Percentiles rank a stretch among this genome's conserved stretches.
phyloP scores from a whole-genome alignment of 228 moss, liverwort and hornwort genomes.

The Sphagnum fallax region DNA sequence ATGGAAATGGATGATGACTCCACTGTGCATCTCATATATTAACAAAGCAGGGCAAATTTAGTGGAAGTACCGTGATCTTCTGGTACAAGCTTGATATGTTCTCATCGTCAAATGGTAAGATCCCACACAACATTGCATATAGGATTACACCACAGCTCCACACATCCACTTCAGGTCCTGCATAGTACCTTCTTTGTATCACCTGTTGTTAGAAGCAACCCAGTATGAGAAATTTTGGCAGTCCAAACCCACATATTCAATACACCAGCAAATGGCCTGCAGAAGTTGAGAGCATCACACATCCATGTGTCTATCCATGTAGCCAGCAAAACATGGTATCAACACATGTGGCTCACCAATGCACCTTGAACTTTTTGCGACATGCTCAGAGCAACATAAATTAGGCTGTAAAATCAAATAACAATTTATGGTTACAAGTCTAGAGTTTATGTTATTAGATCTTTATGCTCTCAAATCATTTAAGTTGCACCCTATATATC shows the following conservation, averaged over 20 bases:
- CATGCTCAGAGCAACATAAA: no score
- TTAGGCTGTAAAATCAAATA: not conserved
- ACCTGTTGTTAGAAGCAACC: conserved; percentile 17
- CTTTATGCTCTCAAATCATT: no score
- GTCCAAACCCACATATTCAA: not conserved
- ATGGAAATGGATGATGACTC: no score
- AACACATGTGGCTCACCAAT: no score
- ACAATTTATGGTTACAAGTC: not conserved
- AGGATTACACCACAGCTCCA: conserved; percentile 93
- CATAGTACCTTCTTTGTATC: conserved; percentile 69
- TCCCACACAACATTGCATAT: conserved; percentile 87
- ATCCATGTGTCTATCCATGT: no score
- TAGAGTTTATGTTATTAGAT: no score
- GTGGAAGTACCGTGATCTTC: conserved; percentile 57
- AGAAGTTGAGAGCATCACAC: no score
- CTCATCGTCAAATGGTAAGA: conserved; percentile 83
- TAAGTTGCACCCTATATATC: no score
- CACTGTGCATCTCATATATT: no score
- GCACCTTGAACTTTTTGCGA: no score
- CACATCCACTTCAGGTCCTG: conserved; percentile 83
- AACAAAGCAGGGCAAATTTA: not conserved
- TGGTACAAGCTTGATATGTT: conserved; percentile 74
- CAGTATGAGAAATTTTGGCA: not conserved
- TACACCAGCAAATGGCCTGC: no score
- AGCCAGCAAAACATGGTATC: no score